phyloP scores from a whole-genome alignment of 768 basidiomycete genomes.

The Lyophyllum shimeji region DNA sequence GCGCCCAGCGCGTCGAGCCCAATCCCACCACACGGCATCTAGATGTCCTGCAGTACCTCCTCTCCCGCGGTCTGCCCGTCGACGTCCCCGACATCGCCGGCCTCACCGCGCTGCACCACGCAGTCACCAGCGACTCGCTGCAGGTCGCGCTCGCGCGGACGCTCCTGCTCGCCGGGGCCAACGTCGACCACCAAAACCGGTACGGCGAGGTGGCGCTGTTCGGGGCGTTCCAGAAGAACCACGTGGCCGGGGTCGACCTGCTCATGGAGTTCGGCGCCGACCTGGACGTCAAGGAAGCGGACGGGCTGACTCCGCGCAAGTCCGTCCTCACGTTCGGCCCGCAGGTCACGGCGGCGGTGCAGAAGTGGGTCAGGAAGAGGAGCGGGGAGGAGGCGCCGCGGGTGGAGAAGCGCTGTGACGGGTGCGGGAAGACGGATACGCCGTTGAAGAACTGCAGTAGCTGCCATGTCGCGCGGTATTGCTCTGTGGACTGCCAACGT shows the following conservation, averaged over 20 bases:
- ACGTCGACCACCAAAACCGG: slow-evolving; percentile 47
- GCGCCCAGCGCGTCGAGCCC: slow-evolving; percentile 34
- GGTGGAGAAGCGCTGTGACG: slow-evolving; percentile 46
- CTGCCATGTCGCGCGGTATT: slow-evolving; percentile 50
- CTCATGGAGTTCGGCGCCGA: slow-evolving; percentile 52
- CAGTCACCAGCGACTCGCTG: slow-evolving; percentile 26
- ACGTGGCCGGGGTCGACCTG: slow-evolving; percentile 35
- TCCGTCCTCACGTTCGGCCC: slow-evolving; percentile 38
- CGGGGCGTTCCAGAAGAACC: slow-evolving; percentile 29
- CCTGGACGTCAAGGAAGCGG: slow-evolving; percentile 37
- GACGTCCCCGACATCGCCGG: slow-evolving; percentile 46
- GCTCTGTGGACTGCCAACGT: slow-evolving; percentile 57
- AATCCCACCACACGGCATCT: slow-evolving; percentile 23
- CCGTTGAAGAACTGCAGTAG: slow-evolving; percentile 40
- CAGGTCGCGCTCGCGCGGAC: slow-evolving; percentile 31
- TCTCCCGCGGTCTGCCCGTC: slow-evolving; percentile 38
- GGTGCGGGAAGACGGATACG: slow-evolving; percentile 25
- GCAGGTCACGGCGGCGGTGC: slow-evolving; percentile 40
- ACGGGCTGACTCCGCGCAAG: slow-evolving; percentile 33
- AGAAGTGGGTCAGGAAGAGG: slow-evolving; percentile 47
- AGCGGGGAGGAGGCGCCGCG: slow-evolving; percentile 40
- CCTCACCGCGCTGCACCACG: slow-evolving; percentile 48
- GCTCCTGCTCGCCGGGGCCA: slow-evolving; percentile 46
- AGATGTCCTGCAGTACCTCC: slow-evolving; percentile 39
- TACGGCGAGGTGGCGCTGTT: slow-evolving; percentile 46